Percentiles rank a stretch among this genome's conserved stretches.
Conservation (phyloP, 495 filamentous ascomycete species). For the Achaetomiella virescens region DNA sequence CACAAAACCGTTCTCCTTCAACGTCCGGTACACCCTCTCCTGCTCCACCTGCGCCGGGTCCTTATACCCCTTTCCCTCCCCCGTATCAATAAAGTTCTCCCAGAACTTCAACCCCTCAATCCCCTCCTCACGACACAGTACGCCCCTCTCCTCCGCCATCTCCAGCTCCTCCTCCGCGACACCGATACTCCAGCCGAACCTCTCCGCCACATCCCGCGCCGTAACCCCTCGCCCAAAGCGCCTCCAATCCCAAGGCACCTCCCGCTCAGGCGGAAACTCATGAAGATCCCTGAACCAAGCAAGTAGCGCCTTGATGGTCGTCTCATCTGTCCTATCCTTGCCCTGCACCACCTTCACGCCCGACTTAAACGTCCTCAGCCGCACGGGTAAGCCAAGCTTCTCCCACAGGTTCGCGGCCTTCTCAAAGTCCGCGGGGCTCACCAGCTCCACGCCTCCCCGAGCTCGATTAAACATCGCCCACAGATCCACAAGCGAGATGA, state of each 20-base stretch:
- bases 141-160: conserved; percentile 89
- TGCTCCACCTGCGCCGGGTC: conserved; percentile 17
- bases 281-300: conserved; percentile 73
- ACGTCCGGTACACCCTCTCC: conserved; percentile 25
- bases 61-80: conserved; percentile 28
- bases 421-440: conserved; percentile 87
- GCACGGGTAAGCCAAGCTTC: conserved; percentile 77
- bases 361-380: conserved; percentile 81
- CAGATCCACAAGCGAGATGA: conserved; percentile 89
- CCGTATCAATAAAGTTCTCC: conserved; percentile 58
- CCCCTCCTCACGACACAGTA: conserved; percentile 74
- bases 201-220: conserved; percentile 80
- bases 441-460: conserved; percentile 86
- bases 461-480: conserved; percentile 98
- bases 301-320: conserved; percentile 70
- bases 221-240: conserved; percentile 78
- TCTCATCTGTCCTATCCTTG: conserved; percentile 82
- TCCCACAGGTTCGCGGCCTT: conserved; percentile 86
- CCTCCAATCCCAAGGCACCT: conserved; percentile 68
- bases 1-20: conserved; percentile 33
- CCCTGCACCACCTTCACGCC: conserved; percentile 89
- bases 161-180: conserved; percentile 93
- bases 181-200: conserved; percentile 97
- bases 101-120: conserved; percentile 79
- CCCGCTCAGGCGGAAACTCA: conserved; percentile 53